Percentiles rank a stretch among this genome's conserved stretches.
Conservation (phyloP, 331 rosid genomes). For the Ulmus americana region DNA sequence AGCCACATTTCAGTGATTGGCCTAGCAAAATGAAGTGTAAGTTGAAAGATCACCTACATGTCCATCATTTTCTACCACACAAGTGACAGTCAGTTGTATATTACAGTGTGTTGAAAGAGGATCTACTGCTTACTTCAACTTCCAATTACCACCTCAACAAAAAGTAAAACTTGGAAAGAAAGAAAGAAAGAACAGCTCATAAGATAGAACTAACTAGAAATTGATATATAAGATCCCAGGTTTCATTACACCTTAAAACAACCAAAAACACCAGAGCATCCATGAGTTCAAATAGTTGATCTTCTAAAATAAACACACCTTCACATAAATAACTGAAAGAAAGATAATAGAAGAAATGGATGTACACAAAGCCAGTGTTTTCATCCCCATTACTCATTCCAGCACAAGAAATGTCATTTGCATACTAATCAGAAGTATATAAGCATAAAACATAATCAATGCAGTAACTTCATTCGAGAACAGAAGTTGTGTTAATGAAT, state of each 20-base stretch:
- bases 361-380: not conserved
- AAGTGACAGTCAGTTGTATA: not conserved
- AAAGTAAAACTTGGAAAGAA: not conserved
- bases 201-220: not conserved
- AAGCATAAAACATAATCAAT: not conserved
- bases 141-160: not conserved
- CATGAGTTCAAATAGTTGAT: not conserved
- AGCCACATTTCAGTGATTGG: not conserved
- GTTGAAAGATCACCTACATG: not conserved
- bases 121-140: not conserved
- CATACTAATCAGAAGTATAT: not conserved
- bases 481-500: not conserved
- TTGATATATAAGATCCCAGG: not conserved
- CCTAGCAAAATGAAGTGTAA: not conserved
- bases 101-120: not conserved
- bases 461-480: not conserved
- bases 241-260: not conserved
- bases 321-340: not conserved
- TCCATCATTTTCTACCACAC: not conserved
- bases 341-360: not conserved
- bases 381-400: not conserved
- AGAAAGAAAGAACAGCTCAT: not conserved
- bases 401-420: not conserved
- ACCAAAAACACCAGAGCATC: not conserved
- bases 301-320: not conserved